phyloP scores from a whole-genome alignment of 2,329 filamentous ascomycete species.

The Colletotrichum sp. region DNA sequence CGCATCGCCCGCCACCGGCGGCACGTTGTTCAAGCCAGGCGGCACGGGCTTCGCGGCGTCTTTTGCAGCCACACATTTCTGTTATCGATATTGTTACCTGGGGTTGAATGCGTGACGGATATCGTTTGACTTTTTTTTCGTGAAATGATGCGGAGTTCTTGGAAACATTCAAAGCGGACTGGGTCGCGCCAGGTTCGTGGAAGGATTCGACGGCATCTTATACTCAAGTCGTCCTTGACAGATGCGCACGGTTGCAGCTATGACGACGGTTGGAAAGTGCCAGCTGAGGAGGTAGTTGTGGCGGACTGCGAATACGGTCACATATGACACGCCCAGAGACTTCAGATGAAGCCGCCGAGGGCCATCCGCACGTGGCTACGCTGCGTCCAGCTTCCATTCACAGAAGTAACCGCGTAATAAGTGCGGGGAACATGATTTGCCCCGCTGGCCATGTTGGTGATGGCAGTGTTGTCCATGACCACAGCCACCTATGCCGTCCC shows the following conservation, averaged over 20 bases:
- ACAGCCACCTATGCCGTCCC: background rate
- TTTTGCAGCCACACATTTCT: conserved; percentile 2
- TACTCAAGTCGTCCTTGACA: background rate
- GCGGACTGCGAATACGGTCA: background rate
- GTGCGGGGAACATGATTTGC: background rate
- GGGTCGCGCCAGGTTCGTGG: background rate
- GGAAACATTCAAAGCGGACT: background rate
- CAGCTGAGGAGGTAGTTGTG: background rate
- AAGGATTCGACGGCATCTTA: background rate
- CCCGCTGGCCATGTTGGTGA: background rate
- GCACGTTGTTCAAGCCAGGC: conserved; percentile 16
- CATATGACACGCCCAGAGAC: background rate
- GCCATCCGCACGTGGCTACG: background rate
- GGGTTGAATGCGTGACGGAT: background rate
- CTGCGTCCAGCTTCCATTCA: background rate
- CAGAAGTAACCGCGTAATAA: background rate
- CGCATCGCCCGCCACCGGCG: background rate
- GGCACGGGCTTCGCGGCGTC: conserved; percentile 10
- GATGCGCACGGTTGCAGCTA: background rate
- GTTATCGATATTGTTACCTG: background rate
- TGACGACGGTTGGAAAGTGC: background rate
- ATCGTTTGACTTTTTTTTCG: background rate
- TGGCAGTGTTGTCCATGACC: background rate
- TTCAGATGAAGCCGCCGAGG: background rate
- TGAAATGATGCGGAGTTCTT: background rate